A percentile compares a stretch with the other conserved stretches of the same genome.
Evolutionary conservation across 2,329 filamentous ascomycete species (phyloP).

Genomic region (Penicillium occitanis): DNA sequence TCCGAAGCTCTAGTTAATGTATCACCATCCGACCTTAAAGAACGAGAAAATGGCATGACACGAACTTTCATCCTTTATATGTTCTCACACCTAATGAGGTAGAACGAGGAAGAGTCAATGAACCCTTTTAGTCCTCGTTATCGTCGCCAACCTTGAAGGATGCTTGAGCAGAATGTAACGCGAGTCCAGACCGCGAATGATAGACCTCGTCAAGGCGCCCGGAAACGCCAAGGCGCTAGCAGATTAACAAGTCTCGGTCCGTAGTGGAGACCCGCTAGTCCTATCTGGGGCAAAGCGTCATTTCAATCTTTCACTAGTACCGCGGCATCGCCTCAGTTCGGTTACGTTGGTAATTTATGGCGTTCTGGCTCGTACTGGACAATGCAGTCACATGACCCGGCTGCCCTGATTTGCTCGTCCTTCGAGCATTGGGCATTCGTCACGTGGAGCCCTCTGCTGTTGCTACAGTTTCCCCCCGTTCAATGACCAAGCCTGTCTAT

Average conservation of each 20-base stretch:
- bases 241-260: constrained; percentile 13
- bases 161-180: constrained; percentile 2
- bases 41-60: not conserved
- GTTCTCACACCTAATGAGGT: not conserved
- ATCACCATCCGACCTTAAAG: not conserved
- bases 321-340: not conserved
- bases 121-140: not conserved
- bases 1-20: not conserved
- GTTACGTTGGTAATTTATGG: constrained; percentile 5
- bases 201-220: not conserved
- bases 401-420: not conserved
- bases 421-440: constrained; percentile 18
- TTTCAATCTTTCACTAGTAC: not conserved
- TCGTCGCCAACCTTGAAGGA: not conserved
- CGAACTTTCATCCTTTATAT: not conserved
- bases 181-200: constrained; percentile 14
- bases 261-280: constrained; percentile 1
- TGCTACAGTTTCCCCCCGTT: constrained; percentile 11
- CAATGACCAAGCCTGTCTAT: not conserved
- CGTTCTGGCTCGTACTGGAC: constrained; percentile 1
- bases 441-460: constrained; percentile 15
- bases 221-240: constrained; percentile 10
- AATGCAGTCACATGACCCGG: not conserved
- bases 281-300: not conserved
- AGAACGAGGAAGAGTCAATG: not conserved